Percentiles rank a stretch among this genome's conserved stretches.
Conservation (phyloP, 257 asterid genomes). For the Eucommia ulmoides region DNA sequence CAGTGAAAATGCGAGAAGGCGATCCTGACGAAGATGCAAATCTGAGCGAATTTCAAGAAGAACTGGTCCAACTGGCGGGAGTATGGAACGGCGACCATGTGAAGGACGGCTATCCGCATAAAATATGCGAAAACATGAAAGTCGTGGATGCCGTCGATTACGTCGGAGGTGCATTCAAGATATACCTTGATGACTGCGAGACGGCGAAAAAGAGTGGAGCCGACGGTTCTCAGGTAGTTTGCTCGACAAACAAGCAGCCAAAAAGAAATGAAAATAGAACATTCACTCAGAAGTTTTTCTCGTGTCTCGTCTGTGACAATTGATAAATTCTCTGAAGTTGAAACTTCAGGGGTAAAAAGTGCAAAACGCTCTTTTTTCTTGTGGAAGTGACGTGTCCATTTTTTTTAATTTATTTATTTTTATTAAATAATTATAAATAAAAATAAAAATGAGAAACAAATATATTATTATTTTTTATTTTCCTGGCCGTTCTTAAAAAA, state of each 20-base stretch:
- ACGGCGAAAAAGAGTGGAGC: slow-evolving; percentile 22
- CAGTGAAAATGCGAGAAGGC: slow-evolving; percentile 13
- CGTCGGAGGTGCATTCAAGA: slow-evolving; percentile 26
- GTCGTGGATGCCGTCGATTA: slow-evolving; percentile 35
- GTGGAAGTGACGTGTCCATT: too few relatives aligned
- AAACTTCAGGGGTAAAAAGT: too few relatives aligned
- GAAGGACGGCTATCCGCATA: slow-evolving; percentile 19
- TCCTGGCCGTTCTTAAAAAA: too few relatives aligned
- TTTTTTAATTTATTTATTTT: too few relatives aligned
- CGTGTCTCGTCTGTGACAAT: neutral
- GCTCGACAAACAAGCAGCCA: neutral
- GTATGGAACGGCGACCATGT: slow-evolving; percentile 29
- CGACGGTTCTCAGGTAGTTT: slow-evolving; percentile 25
- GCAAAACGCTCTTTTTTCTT: too few relatives aligned
- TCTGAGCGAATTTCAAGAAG: slow-evolving; percentile 30
- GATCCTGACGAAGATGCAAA: slow-evolving; percentile 21
- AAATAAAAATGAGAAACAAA: too few relatives aligned
- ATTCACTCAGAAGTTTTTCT: neutral
- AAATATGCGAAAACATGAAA: slow-evolving; percentile 32
- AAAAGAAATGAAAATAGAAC: neutral
- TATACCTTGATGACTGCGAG: slow-evolving; percentile 37
- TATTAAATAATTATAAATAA: too few relatives aligned
- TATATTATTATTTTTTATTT: too few relatives aligned
- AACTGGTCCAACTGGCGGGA: slow-evolving; percentile 39
- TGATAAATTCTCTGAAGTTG: too few relatives aligned